A percentile compares a stretch with the other conserved stretches of the same genome.
phyloP scores from a whole-genome alignment of 2,329 filamentous ascomycete genomes.

The Lachnellula suecica region DNA sequence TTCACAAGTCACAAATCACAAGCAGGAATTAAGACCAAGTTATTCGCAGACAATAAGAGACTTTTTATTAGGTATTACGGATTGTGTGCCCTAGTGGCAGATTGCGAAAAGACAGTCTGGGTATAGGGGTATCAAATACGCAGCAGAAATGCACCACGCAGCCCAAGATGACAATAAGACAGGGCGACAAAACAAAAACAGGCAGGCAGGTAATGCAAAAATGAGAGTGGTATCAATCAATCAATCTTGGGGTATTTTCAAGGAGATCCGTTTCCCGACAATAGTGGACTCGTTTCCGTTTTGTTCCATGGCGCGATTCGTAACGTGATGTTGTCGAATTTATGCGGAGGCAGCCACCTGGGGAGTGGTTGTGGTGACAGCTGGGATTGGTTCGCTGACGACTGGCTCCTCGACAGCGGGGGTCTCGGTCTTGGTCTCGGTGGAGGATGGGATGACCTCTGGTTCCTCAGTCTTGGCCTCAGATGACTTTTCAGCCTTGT shows the following conservation, averaged over 20 bases:
- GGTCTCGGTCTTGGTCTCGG: too few species aligned
- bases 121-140: slow-evolving; percentile 40
- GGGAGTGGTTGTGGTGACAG: slow-evolving; percentile 24
- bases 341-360: slow-evolving; percentile 23
- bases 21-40: neutral
- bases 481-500: slow-evolving; percentile 45
- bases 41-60: slow-evolving; percentile 24
- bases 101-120: slow-evolving; percentile 38
- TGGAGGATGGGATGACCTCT: slow-evolving; percentile 24
- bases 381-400: slow-evolving; percentile 21
- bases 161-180: too few species aligned
- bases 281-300: slow-evolving; percentile 31
- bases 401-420: slow-evolving; percentile 30
- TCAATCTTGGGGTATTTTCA: slow-evolving; percentile 37
- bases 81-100: slow-evolving; percentile 37
- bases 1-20: neutral
- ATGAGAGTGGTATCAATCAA: slow-evolving; percentile 38
- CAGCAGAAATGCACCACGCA: slow-evolving; percentile 30
- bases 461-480: slow-evolving; percentile 42
- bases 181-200: slow-evolving; percentile 24
- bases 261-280: slow-evolving; percentile 35
- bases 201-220: slow-evolving; percentile 35
- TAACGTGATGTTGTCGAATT: slow-evolving; percentile 1
- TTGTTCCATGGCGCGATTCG: slow-evolving; percentile 10
- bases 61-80: slow-evolving; percentile 38